phyloP scores from a whole-genome alignment of 306 rosid species.

The Calophaca sinica region DNA sequence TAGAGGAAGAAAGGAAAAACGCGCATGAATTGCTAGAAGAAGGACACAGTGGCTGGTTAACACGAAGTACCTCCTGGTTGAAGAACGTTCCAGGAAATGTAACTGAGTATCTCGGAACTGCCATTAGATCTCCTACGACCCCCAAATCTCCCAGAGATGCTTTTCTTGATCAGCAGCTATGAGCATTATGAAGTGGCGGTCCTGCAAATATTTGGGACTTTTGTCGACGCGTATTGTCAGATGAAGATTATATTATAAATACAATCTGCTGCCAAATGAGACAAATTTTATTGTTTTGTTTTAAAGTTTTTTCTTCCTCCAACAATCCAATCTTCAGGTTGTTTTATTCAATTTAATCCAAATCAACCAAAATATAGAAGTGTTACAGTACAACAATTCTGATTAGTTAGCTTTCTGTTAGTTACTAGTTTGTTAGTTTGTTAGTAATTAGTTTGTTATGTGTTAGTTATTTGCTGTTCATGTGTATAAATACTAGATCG shows the following conservation, averaged over 20 bases:
- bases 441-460: no score
- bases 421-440: no score
- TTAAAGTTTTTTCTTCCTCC: neutral
- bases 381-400: no score
- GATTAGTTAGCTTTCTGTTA: no score
- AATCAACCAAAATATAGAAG: neutral
- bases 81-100: conserved; percentile 72
- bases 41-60: conserved; percentile 74
- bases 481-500: no score
- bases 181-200: conserved; percentile 46
- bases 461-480: no score
- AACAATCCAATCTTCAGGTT: neutral
- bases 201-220: neutral
- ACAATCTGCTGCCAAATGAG: conserved; percentile 26
- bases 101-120: conserved; percentile 60
- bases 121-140: conserved; percentile 55
- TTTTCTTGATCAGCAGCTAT: conserved; percentile 86
- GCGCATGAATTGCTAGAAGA: conserved; percentile 60
- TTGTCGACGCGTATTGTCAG: neutral
- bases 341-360: neutral
- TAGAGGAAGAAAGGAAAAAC: conserved; percentile 79
- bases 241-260: conserved; percentile 28
- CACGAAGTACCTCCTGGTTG: conserved; percentile 87
- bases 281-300: conserved; percentile 20
- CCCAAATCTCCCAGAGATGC: conserved; percentile 71